These are phyloP conservation scores for Leccinum insigne DNA, from an alignment of 1,284 basidiomycete genomes.

Conservation along the genomic window DNA sequence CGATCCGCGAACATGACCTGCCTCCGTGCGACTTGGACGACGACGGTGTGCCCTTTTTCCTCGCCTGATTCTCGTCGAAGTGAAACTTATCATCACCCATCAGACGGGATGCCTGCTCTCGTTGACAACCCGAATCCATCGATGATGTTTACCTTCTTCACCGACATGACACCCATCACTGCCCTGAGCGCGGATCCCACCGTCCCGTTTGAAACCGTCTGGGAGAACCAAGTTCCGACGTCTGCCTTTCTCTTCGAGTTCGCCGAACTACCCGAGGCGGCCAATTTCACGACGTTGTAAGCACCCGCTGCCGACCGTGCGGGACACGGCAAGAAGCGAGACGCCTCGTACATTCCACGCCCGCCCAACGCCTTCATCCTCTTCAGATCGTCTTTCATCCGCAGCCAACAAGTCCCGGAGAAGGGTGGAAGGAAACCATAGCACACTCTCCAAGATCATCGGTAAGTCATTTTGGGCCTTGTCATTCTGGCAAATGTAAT, in stretches of 20 bases:
- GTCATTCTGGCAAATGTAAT: not conserved
- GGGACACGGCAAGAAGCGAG: conserved; percentile 47
- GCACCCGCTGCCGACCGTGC: conserved; percentile 26
- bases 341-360: conserved; percentile 76
- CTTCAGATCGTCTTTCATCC: conserved; percentile 88
- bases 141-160: conserved; percentile 50
- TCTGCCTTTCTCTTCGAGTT: conserved; percentile 19
- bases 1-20: conserved; percentile 30
- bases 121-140: conserved; percentile 49
- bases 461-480: conserved; percentile 32
- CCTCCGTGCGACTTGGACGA: conserved; percentile 25
- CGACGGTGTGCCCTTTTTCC: conserved; percentile 24
- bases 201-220: conserved; percentile 36
- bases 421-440: conserved; percentile 81
- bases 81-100: conserved; percentile 13
- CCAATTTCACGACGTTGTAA: conserved; percentile 11
- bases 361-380: conserved; percentile 96
- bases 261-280: conserved; percentile 21
- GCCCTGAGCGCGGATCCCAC: conserved; percentile 39
- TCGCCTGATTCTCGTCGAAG: conserved; percentile 12
- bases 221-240: conserved; percentile 28
- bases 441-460: conserved; percentile 66
- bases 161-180: conserved; percentile 45
- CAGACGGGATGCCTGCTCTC: conserved; percentile 48
- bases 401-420: conserved; percentile 71